Percentiles rank a stretch among this genome's conserved stretches.
Evolutionary conservation across 495 filamentous ascomycete genomes (phyloP).

Genomic region (Pyrenula aspistea): DNA sequence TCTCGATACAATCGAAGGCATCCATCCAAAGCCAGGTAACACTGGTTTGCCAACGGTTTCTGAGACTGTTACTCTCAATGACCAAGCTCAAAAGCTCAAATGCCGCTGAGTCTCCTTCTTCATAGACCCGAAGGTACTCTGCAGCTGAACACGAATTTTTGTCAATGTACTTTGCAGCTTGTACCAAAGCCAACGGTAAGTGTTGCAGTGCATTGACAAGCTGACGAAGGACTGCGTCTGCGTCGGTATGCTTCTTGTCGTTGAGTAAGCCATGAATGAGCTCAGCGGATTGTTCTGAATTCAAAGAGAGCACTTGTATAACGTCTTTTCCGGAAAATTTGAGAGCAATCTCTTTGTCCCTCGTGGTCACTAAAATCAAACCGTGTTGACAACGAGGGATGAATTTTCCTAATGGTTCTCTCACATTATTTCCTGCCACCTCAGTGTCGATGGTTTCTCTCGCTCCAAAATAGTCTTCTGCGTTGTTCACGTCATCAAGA

Average conservation of each 20-base stretch:
- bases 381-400: constrained; percentile 12
- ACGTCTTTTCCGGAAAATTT: constrained; percentile 4
- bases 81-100: constrained; percentile 9
- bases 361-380: constrained; percentile 15
- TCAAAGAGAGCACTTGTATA: constrained; percentile 2
- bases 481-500: constrained; percentile 41
- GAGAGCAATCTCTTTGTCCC: constrained; percentile 10
- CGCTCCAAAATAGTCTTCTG: neutral
- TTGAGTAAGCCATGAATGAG: neutral
- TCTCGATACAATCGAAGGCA: constrained; percentile 27
- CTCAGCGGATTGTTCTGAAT: neutral
- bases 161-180: constrained; percentile 20
- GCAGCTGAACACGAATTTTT: constrained; percentile 14
- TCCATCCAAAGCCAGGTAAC: constrained; percentile 22
- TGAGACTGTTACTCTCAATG: constrained; percentile 14
- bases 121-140: constrained; percentile 21
- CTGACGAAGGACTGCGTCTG: neutral
- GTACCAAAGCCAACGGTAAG: constrained; percentile 20
- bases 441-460: neutral
- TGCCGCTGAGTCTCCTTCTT: constrained; percentile 5
- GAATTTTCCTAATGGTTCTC: constrained; percentile 10
- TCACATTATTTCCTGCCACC: neutral
- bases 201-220: constrained; percentile 10
- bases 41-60: constrained; percentile 8
- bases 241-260: neutral